Evolutionary conservation across 2,329 filamentous ascomycete species (phyloP).

Genomic region (Cephalotrichum gorgonifer): DNA sequence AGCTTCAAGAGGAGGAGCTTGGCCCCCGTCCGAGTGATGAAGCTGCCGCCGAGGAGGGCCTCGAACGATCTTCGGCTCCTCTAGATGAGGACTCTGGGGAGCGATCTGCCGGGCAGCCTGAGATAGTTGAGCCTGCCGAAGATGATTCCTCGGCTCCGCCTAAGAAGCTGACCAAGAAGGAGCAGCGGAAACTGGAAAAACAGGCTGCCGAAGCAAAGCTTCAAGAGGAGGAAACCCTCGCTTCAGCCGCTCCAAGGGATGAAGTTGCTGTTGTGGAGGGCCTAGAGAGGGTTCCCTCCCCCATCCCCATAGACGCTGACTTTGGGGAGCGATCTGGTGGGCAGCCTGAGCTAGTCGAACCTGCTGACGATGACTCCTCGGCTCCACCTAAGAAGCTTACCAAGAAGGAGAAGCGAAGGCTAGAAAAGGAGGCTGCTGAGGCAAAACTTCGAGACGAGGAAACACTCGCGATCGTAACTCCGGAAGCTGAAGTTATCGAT

Average conservation of each 20-base stretch:
- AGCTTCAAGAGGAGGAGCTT: neutral
- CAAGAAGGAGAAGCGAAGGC: conserved; percentile 8
- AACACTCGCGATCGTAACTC: no score
- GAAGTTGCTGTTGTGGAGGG: neutral
- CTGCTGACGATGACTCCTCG: conserved; percentile 17
- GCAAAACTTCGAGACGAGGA: neutral
- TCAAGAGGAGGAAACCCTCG: neutral
- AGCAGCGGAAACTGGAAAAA: neutral
- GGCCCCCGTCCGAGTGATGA: neutral
- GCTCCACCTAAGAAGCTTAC: conserved; percentile 18
- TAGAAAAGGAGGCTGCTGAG: conserved; percentile 10
- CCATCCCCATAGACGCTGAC: neutral
- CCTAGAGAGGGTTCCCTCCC: neutral
- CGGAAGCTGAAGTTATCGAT: neutral
- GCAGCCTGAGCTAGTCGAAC: no score
- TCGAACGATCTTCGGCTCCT: neutral
- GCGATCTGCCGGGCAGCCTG: no score
- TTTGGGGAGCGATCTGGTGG: no score
- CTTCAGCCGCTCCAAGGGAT: neutral
- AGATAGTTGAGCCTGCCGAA: no score
- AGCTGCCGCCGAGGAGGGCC: neutral
- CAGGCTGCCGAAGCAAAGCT: conserved; percentile 10
- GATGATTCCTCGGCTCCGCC: conserved; percentile 19
- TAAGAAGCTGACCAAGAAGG: conserved; percentile 19
- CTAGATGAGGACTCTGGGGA: neutral